These are phyloP conservation scores for Tulasnella sp. DNA, from an alignment of 768 basidiomycete genomes.

Conservation along the genomic window DNA sequence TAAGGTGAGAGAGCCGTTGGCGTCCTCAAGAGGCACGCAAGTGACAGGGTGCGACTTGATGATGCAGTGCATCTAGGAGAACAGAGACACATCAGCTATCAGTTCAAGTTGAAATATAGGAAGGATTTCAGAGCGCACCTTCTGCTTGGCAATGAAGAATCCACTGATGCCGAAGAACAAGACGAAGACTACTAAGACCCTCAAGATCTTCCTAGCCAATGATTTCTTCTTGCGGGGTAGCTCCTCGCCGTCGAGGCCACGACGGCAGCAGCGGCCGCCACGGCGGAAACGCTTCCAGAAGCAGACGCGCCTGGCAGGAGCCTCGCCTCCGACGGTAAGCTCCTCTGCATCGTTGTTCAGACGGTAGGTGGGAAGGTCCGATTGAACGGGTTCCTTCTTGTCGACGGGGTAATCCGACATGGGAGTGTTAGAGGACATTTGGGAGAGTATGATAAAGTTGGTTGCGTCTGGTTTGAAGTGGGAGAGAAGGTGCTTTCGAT, in stretches of 20 bases:
- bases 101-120: background rate
- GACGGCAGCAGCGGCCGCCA: background rate
- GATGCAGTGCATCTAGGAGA: background rate
- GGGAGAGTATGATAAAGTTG: background rate
- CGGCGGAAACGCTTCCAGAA: background rate
- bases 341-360: conserved; percentile 3
- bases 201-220: background rate
- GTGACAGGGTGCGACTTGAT: background rate
- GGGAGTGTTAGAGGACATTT: conserved; percentile 2
- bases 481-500: background rate
- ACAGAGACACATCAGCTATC: background rate
- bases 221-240: background rate
- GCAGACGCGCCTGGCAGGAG: background rate
- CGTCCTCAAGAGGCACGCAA: conserved; percentile 1
- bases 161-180: conserved; percentile 1
- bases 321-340: conserved; percentile 4
- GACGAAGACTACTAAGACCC: conserved; percentile 4
- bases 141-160: background rate
- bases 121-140: background rate
- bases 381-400: background rate
- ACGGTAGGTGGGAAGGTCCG: background rate
- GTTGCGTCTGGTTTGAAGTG: background rate
- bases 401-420: conserved; percentile 8
- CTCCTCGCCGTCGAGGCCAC: too few relatives aligned
- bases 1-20: conserved; percentile 5